phyloP scores from a whole-genome alignment of 768 basidiomycete species.

The Mycena indigotica region DNA sequence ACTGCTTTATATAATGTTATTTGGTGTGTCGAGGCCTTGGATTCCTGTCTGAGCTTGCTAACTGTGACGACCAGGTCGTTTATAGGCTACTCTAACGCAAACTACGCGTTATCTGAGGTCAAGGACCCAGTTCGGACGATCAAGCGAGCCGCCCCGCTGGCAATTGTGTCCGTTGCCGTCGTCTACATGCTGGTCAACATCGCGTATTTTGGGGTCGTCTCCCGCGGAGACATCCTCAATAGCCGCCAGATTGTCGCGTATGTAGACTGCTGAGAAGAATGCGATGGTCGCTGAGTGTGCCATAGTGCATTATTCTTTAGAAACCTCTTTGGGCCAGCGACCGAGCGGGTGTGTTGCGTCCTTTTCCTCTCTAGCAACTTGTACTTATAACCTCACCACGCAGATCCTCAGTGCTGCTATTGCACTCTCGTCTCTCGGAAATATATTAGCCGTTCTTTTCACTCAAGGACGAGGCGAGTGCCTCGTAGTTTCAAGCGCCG shows the following conservation, averaged over 20 bases:
- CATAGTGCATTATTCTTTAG: constrained; percentile 58
- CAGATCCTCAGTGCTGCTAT: constrained; percentile 42
- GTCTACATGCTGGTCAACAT: constrained; percentile 65
- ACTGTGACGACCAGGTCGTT: constrained; percentile 41
- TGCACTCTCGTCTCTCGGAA: constrained; percentile 60
- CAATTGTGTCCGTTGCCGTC: constrained; percentile 52
- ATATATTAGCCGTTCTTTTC: constrained; percentile 52
- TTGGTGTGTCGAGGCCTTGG: constrained; percentile 18
- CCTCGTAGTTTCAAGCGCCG: constrained; percentile 22
- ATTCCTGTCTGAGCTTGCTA: not conserved
- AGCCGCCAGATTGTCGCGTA: constrained; percentile 61
- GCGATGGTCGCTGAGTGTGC: not conserved
- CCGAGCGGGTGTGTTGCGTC: constrained; percentile 44
- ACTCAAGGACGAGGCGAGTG: constrained; percentile 33
- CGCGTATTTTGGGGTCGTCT: constrained; percentile 69
- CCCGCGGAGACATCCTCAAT: constrained; percentile 60
- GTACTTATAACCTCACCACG: not conserved
- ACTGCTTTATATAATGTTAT: constrained; percentile 57
- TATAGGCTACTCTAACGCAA: constrained; percentile 66
- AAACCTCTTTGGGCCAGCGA: constrained; percentile 59
- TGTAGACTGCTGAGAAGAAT: constrained; percentile 13
- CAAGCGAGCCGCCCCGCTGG: constrained; percentile 64
- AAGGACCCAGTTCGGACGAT: constrained; percentile 64
- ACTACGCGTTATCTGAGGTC: constrained; percentile 68
- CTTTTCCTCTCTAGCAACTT: constrained; percentile 19